phyloP scores from a whole-genome alignment of 106 monocot genomes.

The Vanilla planifolia region DNA sequence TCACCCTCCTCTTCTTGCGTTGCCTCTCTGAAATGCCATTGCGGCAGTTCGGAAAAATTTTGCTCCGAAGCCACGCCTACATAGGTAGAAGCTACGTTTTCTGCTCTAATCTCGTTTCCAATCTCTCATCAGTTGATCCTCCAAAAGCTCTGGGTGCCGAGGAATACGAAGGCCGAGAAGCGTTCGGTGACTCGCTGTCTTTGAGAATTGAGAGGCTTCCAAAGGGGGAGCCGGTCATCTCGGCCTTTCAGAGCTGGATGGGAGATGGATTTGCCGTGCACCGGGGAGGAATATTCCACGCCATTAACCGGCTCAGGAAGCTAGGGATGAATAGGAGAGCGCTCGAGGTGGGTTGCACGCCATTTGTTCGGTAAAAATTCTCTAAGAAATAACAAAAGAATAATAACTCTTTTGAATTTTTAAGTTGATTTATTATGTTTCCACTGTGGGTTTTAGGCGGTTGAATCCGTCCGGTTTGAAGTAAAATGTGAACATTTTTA shows the following conservation, averaged over 20 bases:
- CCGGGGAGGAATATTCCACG: conserved; percentile 71
- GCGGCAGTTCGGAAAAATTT: background rate
- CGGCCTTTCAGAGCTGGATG: conserved; percentile 91
- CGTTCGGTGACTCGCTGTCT: conserved; percentile 32
- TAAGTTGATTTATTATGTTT: background rate
- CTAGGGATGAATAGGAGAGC: conserved; percentile 57
- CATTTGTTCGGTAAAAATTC: conserved; percentile 8
- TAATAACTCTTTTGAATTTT: too few species aligned
- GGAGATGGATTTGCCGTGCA: conserved; percentile 59
- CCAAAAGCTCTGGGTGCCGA: background rate
- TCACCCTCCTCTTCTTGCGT: too few species aligned
- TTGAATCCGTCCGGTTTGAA: too few species aligned
- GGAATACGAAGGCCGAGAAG: background rate
- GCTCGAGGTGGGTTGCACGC: conserved; percentile 57
- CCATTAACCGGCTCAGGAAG: conserved; percentile 79
- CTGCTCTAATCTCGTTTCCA: background rate
- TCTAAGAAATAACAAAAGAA: too few species aligned
- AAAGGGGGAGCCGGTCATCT: conserved; percentile 33
- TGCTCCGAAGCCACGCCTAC: background rate
- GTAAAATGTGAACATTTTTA: too few species aligned
- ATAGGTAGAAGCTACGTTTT: too few species aligned
- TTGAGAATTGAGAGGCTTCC: conserved; percentile 59
- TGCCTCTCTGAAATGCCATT: too few species aligned
- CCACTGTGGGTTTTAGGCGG: background rate
- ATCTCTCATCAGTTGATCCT: background rate